Evolutionary conservation across 2,329 filamentous ascomycete species (phyloP).

Genomic region (Fusarium nanum): DNA sequence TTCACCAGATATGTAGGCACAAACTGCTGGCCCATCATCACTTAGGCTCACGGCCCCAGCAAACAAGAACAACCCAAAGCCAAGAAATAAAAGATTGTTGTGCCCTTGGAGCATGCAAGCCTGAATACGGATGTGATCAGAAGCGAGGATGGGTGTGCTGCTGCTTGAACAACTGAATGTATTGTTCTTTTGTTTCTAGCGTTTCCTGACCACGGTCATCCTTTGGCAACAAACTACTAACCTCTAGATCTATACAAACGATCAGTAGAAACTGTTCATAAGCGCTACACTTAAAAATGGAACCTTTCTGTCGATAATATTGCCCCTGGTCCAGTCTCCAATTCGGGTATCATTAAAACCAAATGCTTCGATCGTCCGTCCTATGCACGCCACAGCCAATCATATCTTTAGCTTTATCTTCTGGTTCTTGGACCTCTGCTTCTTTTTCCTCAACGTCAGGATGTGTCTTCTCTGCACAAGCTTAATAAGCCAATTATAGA

Average conservation of each 20-base stretch:
- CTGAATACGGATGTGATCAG: not conserved
- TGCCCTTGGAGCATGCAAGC: not conserved
- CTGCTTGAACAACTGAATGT: not conserved
- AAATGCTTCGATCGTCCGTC: slow-evolving; percentile 11
- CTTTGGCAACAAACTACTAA: not conserved
- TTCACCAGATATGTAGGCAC: not conserved
- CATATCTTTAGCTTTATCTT: slow-evolving; percentile 44
- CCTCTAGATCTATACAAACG: not conserved
- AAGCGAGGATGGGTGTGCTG: not conserved
- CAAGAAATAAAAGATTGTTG: not conserved
- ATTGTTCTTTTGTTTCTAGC: not conserved
- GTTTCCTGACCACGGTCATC: not conserved
- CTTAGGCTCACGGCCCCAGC: not conserved
- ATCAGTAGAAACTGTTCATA: not conserved
- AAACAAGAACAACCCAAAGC: not conserved
- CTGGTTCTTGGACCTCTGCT: slow-evolving; percentile 43
- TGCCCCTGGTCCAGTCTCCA: slow-evolving; percentile 6
- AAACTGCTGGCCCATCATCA: not conserved
- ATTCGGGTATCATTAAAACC: slow-evolving; percentile 44
- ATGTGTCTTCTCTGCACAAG: slow-evolving; percentile 61
- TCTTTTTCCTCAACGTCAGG: slow-evolving; percentile 56
- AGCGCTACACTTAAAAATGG: not conserved
- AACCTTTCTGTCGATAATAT: not conserved
- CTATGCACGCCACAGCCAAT: not conserved
- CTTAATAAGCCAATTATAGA: slow-evolving; percentile 57